phyloP scores from a whole-genome alignment of 164 flowering plant genomes.

The Piper longum region DNA sequence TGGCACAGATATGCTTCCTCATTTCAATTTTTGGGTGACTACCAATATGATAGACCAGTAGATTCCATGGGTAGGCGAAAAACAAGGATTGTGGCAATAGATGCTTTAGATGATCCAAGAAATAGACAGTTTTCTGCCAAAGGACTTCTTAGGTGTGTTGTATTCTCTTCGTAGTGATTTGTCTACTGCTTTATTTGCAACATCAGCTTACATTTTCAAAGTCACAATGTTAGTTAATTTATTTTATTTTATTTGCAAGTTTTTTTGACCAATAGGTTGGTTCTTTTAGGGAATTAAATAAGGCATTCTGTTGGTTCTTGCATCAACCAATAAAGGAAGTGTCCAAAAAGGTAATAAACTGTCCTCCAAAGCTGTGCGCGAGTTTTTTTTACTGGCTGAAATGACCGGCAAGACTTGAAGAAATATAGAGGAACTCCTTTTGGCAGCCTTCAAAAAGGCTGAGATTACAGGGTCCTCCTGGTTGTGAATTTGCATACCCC shows the following conservation, averaged over 20 bases:
- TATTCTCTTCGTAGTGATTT: background rate
- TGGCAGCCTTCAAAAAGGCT: too few relatives aligned
- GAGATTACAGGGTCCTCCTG: too few relatives aligned
- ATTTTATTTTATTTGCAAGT: background rate
- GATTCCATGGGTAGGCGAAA: slow-evolving; percentile 57
- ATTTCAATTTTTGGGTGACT: slow-evolving; percentile 58
- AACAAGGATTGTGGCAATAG: slow-evolving; percentile 76
- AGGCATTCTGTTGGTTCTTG: slow-evolving; percentile 85
- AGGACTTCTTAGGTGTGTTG: slow-evolving; percentile 50
- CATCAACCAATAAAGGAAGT: slow-evolving; percentile 28
- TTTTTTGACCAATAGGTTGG: background rate
- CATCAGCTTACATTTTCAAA: background rate
- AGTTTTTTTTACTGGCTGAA: background rate
- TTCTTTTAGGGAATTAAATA: slow-evolving; percentile 57
- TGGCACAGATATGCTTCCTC: slow-evolving; percentile 62
- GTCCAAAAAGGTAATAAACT: background rate
- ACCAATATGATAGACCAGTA: slow-evolving; percentile 34
- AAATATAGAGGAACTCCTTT: too few relatives aligned
- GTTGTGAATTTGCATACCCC: too few relatives aligned
- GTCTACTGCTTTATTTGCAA: background rate
- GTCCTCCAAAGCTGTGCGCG: background rate
- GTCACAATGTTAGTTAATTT: background rate
- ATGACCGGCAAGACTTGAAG: too few relatives aligned
- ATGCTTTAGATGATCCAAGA: slow-evolving; percentile 60
- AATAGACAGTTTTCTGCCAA: slow-evolving; percentile 41